Evolutionary conservation across 805 yeast species (phyloP), one percentile per base, ranked within the genome.

Genomic region (Starmerella davenportii): DNA sequence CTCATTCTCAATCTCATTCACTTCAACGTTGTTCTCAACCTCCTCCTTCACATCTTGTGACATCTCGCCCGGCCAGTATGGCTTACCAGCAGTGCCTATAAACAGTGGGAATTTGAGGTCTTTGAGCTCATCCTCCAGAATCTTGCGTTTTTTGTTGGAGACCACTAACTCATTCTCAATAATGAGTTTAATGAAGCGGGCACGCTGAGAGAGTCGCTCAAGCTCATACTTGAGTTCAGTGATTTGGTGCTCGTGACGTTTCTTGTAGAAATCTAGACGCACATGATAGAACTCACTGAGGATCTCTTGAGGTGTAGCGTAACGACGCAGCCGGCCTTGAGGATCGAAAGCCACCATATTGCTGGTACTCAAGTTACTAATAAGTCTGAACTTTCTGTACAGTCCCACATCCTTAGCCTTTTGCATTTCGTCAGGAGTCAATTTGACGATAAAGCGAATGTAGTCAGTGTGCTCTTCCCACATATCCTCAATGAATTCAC

Each of bases 311-410:
- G 77, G 78, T 36, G 65, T 64, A 11, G 75, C 78, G 57, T 84
- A 90, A 56, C 72, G 81, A 54, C 78, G 79, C 51, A 90, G 80
- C 47, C 85, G 72, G 29, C 95, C 94, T 35, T 69, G 68, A 3
- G 93, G 72, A 60, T 90, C 95, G 60, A 90, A 90, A 0, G 95
- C 92, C 40, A 90, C 95, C 94, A 90, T 85, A 56, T 90, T 90
- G 34, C 76, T 68, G 44, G 81, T 63, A 55, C 69, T 74, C 30
- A 90, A 62, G 5, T 77, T 62, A 0, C 82, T 65, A 5, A 72
- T 62, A 38, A 90, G 66, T 53, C 79, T 84, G 62, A 90, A 90
- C 54, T 84, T 67, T 52, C 82, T 93, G 50, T 79, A 69, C 39
- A 82, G 64, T 0, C 98, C 98, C 19, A 77, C 69, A 37, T 65